Base-by-base conservation (phyloP, 352 stramenopile species). In the Globisporangium okanoganense region DNA sequence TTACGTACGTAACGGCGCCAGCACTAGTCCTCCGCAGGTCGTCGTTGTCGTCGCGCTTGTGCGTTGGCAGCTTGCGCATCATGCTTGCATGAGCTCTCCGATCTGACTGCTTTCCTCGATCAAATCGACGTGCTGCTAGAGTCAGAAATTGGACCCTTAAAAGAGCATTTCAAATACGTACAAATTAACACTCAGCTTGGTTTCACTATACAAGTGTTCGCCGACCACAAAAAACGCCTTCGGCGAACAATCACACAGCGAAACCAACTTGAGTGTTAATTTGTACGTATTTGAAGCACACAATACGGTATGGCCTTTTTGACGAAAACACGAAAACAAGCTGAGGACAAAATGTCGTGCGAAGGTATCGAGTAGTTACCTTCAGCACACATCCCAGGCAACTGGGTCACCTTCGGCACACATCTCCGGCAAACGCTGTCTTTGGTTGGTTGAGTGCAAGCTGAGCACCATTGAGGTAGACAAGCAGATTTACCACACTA, bases 381-480 rank as follows among this genome's bases (percentile, higher is more conserved):
- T 50, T 31, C 43, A n/a, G 43, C 3, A 5, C 20, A 50, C 43
- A 50, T 50, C 9, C 8, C 5, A 31, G 3, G 0, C 12, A 52
- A 20, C 1, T 52, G 44, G 5, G 41, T 1, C 14, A 12, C 41
- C 9, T 48, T 48, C 41, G 22, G 41, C 13, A 10, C n/a, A 48
- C 41, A 48, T 48, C 41, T 9, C 8, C 5, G 1, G 2, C 22
- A 50, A 50, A 14, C 22, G 44, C 12, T 31, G 31, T 8, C 47
- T 53, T 53, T 53, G 47, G 47, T 53, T 53, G 47, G 47, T 38
- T 33, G 29, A n/a, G n/a, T n/a, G n/a, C n/a, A 35, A 52, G 24
- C 13, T 9, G 18, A 50, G 44, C 12, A 31, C 12, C 35, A 41
- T n/a, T n/a, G n/a, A n/a, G n/a, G n/a, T n/a, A n/a, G n/a, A 41